phyloP scores from a whole-genome alignment of 2,329 filamentous ascomycete species.

The Botryotinia narcissicola region DNA sequence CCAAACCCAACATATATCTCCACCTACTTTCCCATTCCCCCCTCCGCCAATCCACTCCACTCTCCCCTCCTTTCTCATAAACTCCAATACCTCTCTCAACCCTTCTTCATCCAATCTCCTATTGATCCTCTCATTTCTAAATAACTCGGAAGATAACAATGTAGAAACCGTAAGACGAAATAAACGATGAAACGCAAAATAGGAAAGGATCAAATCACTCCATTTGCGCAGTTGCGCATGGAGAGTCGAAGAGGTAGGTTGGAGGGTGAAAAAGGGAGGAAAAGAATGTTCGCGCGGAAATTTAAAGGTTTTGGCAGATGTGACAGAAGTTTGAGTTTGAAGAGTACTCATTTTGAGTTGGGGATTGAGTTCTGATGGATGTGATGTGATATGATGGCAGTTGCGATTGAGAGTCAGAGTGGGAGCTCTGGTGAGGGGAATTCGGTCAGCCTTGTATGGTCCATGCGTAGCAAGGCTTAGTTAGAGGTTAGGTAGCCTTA shows the following conservation, averaged over 20 bases:
- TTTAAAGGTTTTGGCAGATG: constrained; percentile 41
- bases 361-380: no score
- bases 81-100: constrained; percentile 57
- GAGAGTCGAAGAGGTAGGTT: constrained; percentile 70
- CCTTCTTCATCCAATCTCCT: constrained; percentile 51
- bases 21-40: constrained; percentile 53
- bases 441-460: constrained; percentile 7
- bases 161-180: constrained; percentile 71
- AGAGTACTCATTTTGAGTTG: constrained; percentile 27
- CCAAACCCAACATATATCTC: constrained; percentile 68
- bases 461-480: neutral
- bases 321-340: neutral
- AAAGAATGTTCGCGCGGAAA: constrained; percentile 70
- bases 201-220: constrained; percentile 79
- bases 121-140: constrained; percentile 55
- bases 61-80: constrained; percentile 57
- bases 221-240: constrained; percentile 79
- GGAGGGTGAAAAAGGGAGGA: constrained; percentile 82
- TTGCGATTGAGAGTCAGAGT: neutral
- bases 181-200: constrained; percentile 74
- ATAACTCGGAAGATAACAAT: constrained; percentile 55
- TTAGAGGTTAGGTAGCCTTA: no score
- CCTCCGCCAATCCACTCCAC: constrained; percentile 64
- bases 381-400: neutral
- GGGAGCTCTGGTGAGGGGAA: neutral